A percentile compares a stretch with the other conserved stretches of the same genome.
Conservation (phyloP, 179 eudicot species). For the Pouteria campechiana region DNA sequence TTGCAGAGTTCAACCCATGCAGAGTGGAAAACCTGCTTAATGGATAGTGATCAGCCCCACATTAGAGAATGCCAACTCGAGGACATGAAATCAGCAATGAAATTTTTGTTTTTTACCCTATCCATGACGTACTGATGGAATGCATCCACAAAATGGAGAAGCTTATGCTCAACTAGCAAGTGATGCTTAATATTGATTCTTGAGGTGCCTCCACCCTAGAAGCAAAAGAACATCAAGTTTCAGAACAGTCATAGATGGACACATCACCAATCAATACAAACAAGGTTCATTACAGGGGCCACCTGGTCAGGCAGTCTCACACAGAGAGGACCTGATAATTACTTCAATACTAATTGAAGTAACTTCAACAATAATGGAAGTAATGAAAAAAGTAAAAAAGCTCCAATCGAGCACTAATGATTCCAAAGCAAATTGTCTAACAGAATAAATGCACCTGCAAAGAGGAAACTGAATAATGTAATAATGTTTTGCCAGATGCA, state of each 20-base stretch:
- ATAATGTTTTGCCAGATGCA: too few relatives aligned
- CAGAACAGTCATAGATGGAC: not conserved
- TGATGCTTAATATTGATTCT: conserved; percentile 55
- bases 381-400: too few relatives aligned
- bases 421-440: too few relatives aligned
- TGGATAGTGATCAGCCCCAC: conserved; percentile 4
- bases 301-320: too few relatives aligned
- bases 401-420: too few relatives aligned
- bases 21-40: conserved; percentile 76
- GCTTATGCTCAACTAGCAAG: conserved; percentile 94
- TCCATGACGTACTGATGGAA: conserved; percentile 99
- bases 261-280: too few relatives aligned
- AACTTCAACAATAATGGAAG: too few relatives aligned
- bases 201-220: conserved; percentile 57
- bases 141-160: conserved; percentile 97
- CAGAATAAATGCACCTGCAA: too few relatives aligned
- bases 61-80: not conserved
- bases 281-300: too few relatives aligned
- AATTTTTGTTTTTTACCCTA: conserved; percentile 85
- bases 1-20: conserved; percentile 95
- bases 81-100: not conserved
- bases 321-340: too few relatives aligned
- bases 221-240: not conserved
- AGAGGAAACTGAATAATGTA: too few relatives aligned
- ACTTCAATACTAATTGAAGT: too few relatives aligned